These are phyloP conservation scores for Yarrowia sp. DNA, from an alignment of 805 yeast species.

Conservation along the genomic window DNA sequence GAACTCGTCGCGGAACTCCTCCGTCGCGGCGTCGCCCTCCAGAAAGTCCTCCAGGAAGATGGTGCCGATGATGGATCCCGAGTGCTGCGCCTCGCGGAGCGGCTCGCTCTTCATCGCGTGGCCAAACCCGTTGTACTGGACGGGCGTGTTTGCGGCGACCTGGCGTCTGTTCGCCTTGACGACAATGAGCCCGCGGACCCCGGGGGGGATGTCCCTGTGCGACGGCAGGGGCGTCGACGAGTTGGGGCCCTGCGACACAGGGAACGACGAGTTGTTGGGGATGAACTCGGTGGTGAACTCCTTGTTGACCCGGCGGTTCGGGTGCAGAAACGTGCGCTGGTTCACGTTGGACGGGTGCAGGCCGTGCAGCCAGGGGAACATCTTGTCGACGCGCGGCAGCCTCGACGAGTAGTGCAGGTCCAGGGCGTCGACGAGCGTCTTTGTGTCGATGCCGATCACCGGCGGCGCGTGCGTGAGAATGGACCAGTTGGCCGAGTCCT, in stretches of 20 bases:
- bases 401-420: slow-evolving; percentile 36
- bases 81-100: not conserved
- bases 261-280: slow-evolving; percentile 31
- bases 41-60: slow-evolving; percentile 33
- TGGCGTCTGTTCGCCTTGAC: slow-evolving; percentile 31
- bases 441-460: slow-evolving; percentile 5
- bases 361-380: slow-evolving; percentile 94
- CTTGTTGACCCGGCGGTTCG: slow-evolving; percentile 34
- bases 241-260: slow-evolving; percentile 32
- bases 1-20: slow-evolving; percentile 50
- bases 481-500: slow-evolving; percentile 23
- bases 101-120: slow-evolving; percentile 17
- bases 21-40: slow-evolving; percentile 24
- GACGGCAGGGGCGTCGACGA: slow-evolving; percentile 32
- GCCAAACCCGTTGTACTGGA: slow-evolving; percentile 24
- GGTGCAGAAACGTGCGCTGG: slow-evolving; percentile 48
- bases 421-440: slow-evolving; percentile 27
- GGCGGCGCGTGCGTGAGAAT: slow-evolving; percentile 9
- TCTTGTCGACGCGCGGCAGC: slow-evolving; percentile 60
- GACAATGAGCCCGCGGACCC: slow-evolving; percentile 34
- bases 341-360: slow-evolving; percentile 56
- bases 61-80: slow-evolving; percentile 34
- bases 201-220: slow-evolving; percentile 28
- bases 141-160: not conserved
- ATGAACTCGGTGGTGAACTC: slow-evolving; percentile 35